Evolutionary conservation across 164 flowering plant species (phyloP), one percentile per base, ranked within the genome.

Genomic region (Cinnamomum chago): DNA sequence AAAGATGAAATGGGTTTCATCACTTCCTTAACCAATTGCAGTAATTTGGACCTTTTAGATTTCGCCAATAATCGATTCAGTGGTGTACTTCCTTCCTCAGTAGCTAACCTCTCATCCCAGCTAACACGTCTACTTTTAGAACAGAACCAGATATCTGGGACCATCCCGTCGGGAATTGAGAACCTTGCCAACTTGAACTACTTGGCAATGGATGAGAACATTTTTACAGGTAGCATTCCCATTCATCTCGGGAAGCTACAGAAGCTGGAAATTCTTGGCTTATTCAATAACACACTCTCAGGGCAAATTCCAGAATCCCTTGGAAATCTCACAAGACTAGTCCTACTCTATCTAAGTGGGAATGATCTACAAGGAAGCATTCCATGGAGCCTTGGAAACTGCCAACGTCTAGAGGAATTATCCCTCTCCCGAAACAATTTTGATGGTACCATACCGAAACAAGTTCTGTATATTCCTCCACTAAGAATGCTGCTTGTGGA

Each of bases 281-380:
- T 78, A 28, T 18, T 2, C 2, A 5, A 5, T 0, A 78, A 70
- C 15, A 11, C 17, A 2, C 55, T 78, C 40, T 70, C 72, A 1
- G 76, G 76, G 40, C 5, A 2, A 24, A 76, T 81, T 24, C 86
- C 87, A 0, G 9, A 76, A 14, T 73, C 82, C 2, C 3, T 86
- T 3, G 81, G 87, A 1, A 83, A 83, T 65, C 23, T 80, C 27
- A 72, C 74, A 11, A 2, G 2, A 22, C n/a, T 84, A 17, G 1
- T 3, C 5, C 0, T 5, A 12, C 77, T 81, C 2, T 7, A 17
- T 22, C 18, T 84, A 0, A 22, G 3, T 0, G 9, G 20, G 0
- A 83, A 80, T 50, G 60, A 60, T 2, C 67, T 86, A 14, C 33
- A 50, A 4, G 89, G 89, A 2, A 60, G 11, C 65, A 69, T 78